Conservation (phyloP, 345 rosid species). For the Salix viminalis region DNA sequence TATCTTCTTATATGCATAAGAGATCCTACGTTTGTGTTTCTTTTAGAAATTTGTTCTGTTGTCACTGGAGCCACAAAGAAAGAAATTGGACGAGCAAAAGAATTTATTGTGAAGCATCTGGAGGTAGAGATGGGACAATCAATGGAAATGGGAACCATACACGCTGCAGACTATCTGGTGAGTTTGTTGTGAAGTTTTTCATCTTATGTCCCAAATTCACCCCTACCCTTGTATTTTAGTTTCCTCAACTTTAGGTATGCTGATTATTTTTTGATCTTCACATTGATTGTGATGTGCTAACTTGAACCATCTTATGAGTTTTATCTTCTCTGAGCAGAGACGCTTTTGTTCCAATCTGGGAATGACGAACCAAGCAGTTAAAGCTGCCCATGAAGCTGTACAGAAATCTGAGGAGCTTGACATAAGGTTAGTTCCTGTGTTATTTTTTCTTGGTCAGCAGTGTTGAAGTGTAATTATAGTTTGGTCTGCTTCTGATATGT, state of each 20-base stretch:
- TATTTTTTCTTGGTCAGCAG: constrained; percentile 1
- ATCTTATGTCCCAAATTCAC: neutral
- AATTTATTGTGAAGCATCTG: constrained; percentile 47
- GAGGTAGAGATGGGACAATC: constrained; percentile 51
- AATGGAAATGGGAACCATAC: constrained; percentile 57
- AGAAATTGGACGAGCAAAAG: constrained; percentile 56
- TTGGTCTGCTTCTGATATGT: neutral
- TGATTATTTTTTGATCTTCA: neutral
- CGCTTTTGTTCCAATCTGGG: constrained; percentile 58
- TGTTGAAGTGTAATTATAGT: neutral
- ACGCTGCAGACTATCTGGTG: constrained; percentile 53
- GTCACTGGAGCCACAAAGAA: constrained; percentile 49
- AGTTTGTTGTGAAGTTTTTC: neutral
- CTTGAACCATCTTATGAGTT: neutral
- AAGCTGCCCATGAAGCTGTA: constrained; percentile 58
- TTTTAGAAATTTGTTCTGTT: constrained; percentile 47
- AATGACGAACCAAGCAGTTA: constrained; percentile 52
- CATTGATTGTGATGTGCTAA: neutral
- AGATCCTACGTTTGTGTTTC: constrained; percentile 9
- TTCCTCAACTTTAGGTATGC: neutral
- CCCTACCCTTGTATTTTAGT: neutral
- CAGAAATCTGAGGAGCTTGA: constrained; percentile 51
- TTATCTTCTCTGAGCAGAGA: constrained; percentile 29
- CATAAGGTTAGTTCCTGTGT: constrained; percentile 39
- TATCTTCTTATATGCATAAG: constrained; percentile 4